These are phyloP conservation scores for Hansfordia pulvinata DNA, from an alignment of 2,329 filamentous ascomycete genomes.

Conservation along the genomic window DNA sequence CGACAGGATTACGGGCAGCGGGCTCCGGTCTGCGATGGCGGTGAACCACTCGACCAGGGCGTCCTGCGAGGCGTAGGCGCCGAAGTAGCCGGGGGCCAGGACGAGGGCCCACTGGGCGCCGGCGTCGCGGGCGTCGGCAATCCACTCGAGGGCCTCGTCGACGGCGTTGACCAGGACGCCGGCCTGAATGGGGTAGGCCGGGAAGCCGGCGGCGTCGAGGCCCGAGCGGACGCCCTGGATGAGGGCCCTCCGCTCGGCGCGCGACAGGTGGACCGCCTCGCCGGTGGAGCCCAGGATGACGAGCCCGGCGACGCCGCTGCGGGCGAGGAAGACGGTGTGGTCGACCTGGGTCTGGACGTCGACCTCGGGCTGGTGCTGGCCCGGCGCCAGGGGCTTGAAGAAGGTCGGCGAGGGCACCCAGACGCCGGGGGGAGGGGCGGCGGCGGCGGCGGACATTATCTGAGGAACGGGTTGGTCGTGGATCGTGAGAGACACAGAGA, in stretches of 20 bases:
- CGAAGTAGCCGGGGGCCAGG: slow-evolving; percentile 66
- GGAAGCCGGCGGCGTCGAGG: slow-evolving; percentile 51
- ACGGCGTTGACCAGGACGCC: too few relatives aligned
- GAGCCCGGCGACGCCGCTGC: slow-evolving; percentile 59
- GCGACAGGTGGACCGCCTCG: slow-evolving; percentile 67
- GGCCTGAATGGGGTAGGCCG: slow-evolving; percentile 50
- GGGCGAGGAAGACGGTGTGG: slow-evolving; percentile 56
- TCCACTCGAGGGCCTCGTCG: too few relatives aligned
- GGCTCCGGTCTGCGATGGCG: slow-evolving; percentile 47
- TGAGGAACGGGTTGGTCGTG: slow-evolving; percentile 10
- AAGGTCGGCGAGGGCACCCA: slow-evolving; percentile 67
- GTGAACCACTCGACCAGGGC: slow-evolving; percentile 54
- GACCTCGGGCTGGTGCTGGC: slow-evolving; percentile 49
- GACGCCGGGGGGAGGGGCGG: slow-evolving; percentile 37
- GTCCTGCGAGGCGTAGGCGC: slow-evolving; percentile 44
- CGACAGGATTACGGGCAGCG: slow-evolving; percentile 54
- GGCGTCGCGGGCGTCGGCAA: slow-evolving; percentile 51
- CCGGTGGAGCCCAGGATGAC: slow-evolving; percentile 73
- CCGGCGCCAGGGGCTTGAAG: too few relatives aligned
- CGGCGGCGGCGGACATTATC: too few relatives aligned
- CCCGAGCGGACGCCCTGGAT: slow-evolving; percentile 57
- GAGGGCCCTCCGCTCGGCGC: slow-evolving; percentile 54
- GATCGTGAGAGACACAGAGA: slow-evolving; percentile 17
- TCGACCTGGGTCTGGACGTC: slow-evolving; percentile 47
- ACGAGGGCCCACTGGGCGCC: slow-evolving; percentile 68